Evolutionary conservation across 1,139 yeast genomes (phyloP).

Genomic region (Trichomonascaceae sp.): DNA sequence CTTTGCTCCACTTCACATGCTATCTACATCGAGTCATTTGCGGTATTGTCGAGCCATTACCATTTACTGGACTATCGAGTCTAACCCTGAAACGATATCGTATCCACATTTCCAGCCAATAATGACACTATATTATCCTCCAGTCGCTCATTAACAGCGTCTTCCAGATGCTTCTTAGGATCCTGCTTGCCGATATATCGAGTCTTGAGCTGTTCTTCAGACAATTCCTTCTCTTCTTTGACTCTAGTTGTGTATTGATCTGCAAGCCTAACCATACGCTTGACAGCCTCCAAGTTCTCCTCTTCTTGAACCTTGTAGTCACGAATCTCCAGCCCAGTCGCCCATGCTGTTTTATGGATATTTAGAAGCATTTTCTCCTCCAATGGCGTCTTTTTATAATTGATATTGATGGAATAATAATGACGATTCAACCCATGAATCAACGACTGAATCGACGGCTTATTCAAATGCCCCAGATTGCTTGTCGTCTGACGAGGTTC

Average conservation of each 20-base stretch:
- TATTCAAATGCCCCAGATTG: constrained; percentile 89
- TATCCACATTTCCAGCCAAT: constrained; percentile 82
- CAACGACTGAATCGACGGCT: constrained; percentile 96
- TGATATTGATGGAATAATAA: constrained; percentile 91
- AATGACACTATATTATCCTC: constrained; percentile 88
- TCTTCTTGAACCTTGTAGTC: constrained; percentile 78
- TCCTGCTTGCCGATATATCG: constrained; percentile 98
- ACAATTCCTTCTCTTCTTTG: constrained; percentile 83
- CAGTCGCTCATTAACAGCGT: constrained; percentile 76
- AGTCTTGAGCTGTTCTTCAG: constrained; percentile 85
- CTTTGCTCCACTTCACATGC: background rate
- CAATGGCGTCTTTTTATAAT: constrained; percentile 84
- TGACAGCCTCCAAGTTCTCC: constrained; percentile 64
- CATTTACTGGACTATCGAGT: background rate
- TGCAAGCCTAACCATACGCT: constrained; percentile 83
- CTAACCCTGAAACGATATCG: constrained; percentile 41
- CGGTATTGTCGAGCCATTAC: background rate
- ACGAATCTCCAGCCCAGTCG: constrained; percentile 74
- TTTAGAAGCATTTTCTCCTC: constrained; percentile 94
- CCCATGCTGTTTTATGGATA: constrained; percentile 95
- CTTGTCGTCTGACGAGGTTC: constrained; percentile 98
- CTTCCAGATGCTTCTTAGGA: constrained; percentile 94
- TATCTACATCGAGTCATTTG: background rate
- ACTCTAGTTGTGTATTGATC: constrained; percentile 86
- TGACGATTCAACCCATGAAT: constrained; percentile 97